Percentiles rank a stretch among this genome's conserved stretches.
Conservation (phyloP, 192 early-diverging fungal genomes). For the Entophlyctis helioformis region DNA sequence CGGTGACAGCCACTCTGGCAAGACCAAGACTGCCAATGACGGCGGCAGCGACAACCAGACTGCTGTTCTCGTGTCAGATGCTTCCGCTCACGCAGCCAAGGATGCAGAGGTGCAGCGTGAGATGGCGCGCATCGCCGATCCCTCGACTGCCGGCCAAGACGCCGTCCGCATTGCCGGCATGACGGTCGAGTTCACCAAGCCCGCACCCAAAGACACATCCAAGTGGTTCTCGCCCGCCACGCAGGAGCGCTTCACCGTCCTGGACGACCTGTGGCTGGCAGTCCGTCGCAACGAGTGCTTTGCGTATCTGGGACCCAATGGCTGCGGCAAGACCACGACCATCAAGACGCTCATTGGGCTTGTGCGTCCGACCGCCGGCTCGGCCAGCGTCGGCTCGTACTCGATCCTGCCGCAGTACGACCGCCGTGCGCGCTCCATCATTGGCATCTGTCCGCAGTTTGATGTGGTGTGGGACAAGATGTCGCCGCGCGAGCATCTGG, state of each 20-base stretch:
- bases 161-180: no score
- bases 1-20: no score
- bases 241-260: conserved; percentile 11
- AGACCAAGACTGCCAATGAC: no score
- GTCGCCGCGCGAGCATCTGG: conserved; percentile 26
- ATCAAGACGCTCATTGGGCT: conserved; percentile 53
- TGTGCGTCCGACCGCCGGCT: conserved; percentile 32
- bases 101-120: no score
- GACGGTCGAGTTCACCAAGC: no score
- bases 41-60: no score
- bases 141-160: no score
- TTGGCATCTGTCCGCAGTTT: conserved; percentile 31
- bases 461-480: conserved; percentile 2
- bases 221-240: no score
- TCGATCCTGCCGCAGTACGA: neutral
- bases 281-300: conserved; percentile 33
- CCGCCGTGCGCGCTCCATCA: conserved; percentile 3
- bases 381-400: conserved; percentile 35
- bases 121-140: no score
- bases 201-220: no score
- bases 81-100: no score
- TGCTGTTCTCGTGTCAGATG: no score
- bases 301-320: conserved; percentile 45
- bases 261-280: conserved; percentile 26
- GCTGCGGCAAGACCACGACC: conserved; percentile 52